Evolutionary conservation across 768 basidiomycete species (phyloP), one percentile per base, ranked within the genome.

Genomic region (Psilocybe cubensis): DNA sequence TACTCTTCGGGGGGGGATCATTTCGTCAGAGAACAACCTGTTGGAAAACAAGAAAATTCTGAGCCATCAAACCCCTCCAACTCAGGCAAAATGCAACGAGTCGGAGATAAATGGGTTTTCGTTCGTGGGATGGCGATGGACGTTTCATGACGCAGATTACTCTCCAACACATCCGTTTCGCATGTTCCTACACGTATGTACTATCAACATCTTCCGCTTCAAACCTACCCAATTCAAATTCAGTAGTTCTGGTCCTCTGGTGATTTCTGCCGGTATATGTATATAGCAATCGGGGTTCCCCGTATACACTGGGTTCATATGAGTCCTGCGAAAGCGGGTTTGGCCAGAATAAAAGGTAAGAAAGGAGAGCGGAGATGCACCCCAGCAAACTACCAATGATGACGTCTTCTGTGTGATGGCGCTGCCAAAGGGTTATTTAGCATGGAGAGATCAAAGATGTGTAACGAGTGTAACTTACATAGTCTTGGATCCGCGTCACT

Each of bases 91-190:
- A 91, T 91, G 89, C 83, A 85, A 72, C 82, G 78, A 63, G 75
- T 90, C 20, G 88, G 84, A 40, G 90, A 86, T 70, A 84, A 81
- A 65, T 91, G 89, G 91, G 72, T 86, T 51, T 91, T 88, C 72
- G 83, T 86, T 61, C 81, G 77, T 61, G 79, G 77, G 57, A 58
- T 66, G 56, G 64, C 64, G 58, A 64, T 63, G 60, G 70, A 69
- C 63, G 63, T 67, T 64, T 70, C 64, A 62, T 74, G 66, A 56
- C 46, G 47, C 44, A 56, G 52, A 18, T 54, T 49, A 61, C 45
- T 54, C 49, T 52, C 51, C 49, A 55, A 56, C 50, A 59, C 44
- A 52, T 63, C 48, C 56, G 62, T 67, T 67, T 54, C 57, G 54
- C 59, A 61, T 59, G 45, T 65, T 63, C 57, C 52, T 66, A 60